These are phyloP conservation scores for Mytilinidion resinicola DNA, from an alignment of 495 filamentous ascomycete genomes.

Conservation along the genomic window DNA sequence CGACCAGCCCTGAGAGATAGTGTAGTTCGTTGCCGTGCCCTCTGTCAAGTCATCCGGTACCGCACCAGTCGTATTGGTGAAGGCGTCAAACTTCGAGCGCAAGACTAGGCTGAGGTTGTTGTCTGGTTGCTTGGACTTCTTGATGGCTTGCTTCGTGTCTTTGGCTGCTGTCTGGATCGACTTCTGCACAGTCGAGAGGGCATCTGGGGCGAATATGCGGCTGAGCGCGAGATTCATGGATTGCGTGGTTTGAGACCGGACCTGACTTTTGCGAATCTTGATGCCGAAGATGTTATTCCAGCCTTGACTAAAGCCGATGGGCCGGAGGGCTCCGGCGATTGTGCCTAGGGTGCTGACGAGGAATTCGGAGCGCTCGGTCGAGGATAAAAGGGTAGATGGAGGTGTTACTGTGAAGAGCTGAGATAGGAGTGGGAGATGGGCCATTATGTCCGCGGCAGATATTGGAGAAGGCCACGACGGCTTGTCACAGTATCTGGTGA, in stretches of 20 bases:
- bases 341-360: background rate
- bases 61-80: background rate
- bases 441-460: background rate
- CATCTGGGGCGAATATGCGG: background rate
- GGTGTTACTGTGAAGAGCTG: background rate
- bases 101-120: background rate
- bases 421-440: constrained; percentile 1
- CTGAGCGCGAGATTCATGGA: background rate
- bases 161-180: background rate
- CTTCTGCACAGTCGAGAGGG: background rate
- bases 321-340: background rate
- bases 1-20: background rate
- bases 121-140: background rate
- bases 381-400: background rate
- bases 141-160: background rate
- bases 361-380: constrained; percentile 1
- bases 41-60: background rate
- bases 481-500: background rate
- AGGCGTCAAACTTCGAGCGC: background rate
- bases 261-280: background rate
- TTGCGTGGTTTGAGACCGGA: background rate
- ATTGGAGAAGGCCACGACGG: constrained; percentile 1
- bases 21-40: background rate
- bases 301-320: constrained; percentile 1
- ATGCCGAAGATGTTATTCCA: background rate